Percentiles rank a stretch among this genome's conserved stretches.
Evolutionary conservation across 768 basidiomycete genomes (phyloP).

Genomic region (Phanerodontia chrysosporium): DNA sequence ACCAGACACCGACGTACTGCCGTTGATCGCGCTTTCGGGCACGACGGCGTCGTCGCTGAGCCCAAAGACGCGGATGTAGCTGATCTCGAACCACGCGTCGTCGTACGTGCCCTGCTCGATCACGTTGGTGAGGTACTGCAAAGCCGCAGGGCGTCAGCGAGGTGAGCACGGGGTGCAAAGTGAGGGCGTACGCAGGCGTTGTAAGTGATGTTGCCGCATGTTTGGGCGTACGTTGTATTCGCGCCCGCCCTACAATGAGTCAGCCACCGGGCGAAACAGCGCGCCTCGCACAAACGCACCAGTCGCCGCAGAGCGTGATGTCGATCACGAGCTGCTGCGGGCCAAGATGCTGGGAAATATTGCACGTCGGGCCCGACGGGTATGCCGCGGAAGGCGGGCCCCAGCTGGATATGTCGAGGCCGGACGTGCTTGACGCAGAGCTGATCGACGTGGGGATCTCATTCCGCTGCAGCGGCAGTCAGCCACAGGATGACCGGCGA

Average conservation of each 20-base stretch:
- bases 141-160: background rate
- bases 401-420: slow-evolving; percentile 39
- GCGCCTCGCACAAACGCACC: slow-evolving; percentile 28
- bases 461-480: slow-evolving; percentile 26
- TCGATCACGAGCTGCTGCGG: slow-evolving; percentile 51
- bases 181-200: slow-evolving; percentile 34
- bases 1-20: too few species aligned
- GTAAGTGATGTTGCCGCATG: slow-evolving; percentile 36
- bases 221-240: slow-evolving; percentile 36
- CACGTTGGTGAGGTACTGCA: slow-evolving; percentile 30
- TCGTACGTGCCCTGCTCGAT: slow-evolving; percentile 43
- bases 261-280: background rate
- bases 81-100: slow-evolving; percentile 57
- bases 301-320: slow-evolving; percentile 52
- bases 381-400: slow-evolving; percentile 42
- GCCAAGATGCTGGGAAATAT: slow-evolving; percentile 41
- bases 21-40: too few species aligned
- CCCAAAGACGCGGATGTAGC: slow-evolving; percentile 52
- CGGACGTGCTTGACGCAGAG: slow-evolving; percentile 27
- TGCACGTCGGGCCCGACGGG: slow-evolving; percentile 32
- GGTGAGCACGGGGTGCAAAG: background rate
- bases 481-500: background rate
- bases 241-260: slow-evolving; percentile 43
- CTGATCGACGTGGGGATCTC: slow-evolving; percentile 33
- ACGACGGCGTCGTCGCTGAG: slow-evolving; percentile 12